Conservation (phyloP, 2,329 filamentous ascomycete species). For the Pezicula radicicola region DNA sequence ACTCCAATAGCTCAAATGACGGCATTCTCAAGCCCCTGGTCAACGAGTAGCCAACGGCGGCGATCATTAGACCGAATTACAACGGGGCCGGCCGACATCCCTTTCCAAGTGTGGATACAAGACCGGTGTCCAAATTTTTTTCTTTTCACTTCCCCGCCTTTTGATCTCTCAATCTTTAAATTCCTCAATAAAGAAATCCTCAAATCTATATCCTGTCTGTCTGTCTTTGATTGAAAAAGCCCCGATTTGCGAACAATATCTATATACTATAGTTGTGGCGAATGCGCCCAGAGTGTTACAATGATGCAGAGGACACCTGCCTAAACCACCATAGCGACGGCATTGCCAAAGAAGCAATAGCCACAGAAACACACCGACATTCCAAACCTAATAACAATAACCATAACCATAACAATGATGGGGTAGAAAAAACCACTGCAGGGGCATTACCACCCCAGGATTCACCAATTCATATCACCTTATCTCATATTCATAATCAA, state of each 20-base stretch:
- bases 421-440: too few species aligned
- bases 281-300: slow-evolving; percentile 27
- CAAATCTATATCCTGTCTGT: too few species aligned
- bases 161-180: neutral
- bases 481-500: neutral
- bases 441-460: neutral
- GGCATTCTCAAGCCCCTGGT: neutral
- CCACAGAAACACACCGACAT: slow-evolving; percentile 9
- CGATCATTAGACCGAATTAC: neutral
- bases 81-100: neutral
- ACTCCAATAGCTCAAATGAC: neutral
- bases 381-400: slow-evolving; percentile 11
- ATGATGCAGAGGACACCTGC: slow-evolving; percentile 38
- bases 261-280: slow-evolving; percentile 9
- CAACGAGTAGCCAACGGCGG: neutral
- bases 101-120: neutral
- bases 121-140: neutral
- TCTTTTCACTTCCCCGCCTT: slow-evolving; percentile 1
- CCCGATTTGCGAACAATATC: neutral
- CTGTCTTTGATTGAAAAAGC: too few species aligned
- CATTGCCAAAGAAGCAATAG: neutral
- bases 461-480: slow-evolving; percentile 5
- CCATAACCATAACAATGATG: too few species aligned
- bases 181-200: too few species aligned
- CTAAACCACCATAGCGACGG: slow-evolving; percentile 29